phyloP scores from a whole-genome alignment of 208 protist species.

The Leishmania tropica region DNA sequence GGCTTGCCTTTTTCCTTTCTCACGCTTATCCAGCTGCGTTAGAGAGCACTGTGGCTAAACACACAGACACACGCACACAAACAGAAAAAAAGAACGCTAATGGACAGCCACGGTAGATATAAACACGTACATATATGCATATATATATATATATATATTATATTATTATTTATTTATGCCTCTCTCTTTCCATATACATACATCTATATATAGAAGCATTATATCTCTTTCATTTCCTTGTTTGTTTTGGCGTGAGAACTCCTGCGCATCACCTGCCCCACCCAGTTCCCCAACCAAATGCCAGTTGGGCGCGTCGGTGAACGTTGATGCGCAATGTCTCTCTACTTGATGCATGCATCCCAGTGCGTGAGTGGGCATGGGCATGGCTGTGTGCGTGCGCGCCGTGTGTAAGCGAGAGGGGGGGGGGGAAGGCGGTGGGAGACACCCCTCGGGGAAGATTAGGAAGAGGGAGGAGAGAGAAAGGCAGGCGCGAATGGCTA shows the following conservation, averaged over 20 bases:
- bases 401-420: not conserved
- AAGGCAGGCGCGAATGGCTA: not conserved
- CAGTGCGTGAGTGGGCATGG: not conserved
- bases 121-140: not conserved
- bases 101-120: not conserved
- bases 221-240: not conserved
- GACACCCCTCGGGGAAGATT: not conserved
- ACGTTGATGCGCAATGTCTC: not conserved
- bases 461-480: conserved; percentile 8
- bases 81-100: not conserved
- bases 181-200: not conserved
- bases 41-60: not conserved
- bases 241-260: not conserved
- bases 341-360: not conserved
- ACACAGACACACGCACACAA: not conserved
- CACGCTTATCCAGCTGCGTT: not conserved
- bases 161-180: too few species aligned
- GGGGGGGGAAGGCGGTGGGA: not conserved
- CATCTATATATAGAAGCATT: not conserved
- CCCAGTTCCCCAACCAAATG: not conserved
- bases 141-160: too few species aligned
- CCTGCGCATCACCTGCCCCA: not conserved
- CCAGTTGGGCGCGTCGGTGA: not conserved
- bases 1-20: not conserved
- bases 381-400: not conserved